Evolutionary conservation across 1,284 basidiomycete genomes (phyloP), one percentile per base, ranked within the genome.

Genomic region (Rhodotorula sp.): DNA sequence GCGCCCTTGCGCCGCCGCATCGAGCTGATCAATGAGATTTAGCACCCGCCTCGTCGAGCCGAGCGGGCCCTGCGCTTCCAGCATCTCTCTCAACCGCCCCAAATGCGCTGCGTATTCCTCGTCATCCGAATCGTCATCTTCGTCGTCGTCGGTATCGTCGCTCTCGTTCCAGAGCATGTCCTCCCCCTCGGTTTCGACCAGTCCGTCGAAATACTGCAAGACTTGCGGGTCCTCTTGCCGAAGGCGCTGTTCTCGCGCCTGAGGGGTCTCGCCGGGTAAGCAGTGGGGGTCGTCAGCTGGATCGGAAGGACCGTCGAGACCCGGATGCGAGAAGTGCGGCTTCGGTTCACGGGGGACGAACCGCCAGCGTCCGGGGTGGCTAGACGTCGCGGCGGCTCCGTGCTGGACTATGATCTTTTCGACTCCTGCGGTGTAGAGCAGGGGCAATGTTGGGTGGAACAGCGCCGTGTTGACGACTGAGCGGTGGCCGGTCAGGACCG

Each of bases 381-480:
- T 34, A 34, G 28, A 34, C 78, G 63, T 50, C 89, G 77, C 19
- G 8, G 21, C 49, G 16, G 38, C 21, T 8, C 81, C 87, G 79
- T 91, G 90, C 5, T 90, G 79, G n/a, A 87, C 77, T 52, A 91
- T 84, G 71, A 86, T 81, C 38, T 86, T 86, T 78, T 92, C 90
- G 47, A 92, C 85, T 3, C 90, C 90, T 3, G 87, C 83, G 4
- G 89, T 90, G 52, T 85, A 84, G 38, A 90, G 81, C 64, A 88
- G 84, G 5, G 88, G 85, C 48, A 88, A 82, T n/a, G 85, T 81
- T 1, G 90, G 90, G 78, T 92, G 90, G 70, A 90, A 86, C 47
- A 89, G 79, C 5, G 86, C 83, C 0, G 86, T 86, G 79, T 92
- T 92, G 62, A 91, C 86, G 66, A 92, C 89, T 2, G 89, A 90